Evolutionary conservation across 345 rosid genomes (phyloP), one percentile per base, ranked within the genome.

Genomic region (Pelargonium nanum): DNA sequence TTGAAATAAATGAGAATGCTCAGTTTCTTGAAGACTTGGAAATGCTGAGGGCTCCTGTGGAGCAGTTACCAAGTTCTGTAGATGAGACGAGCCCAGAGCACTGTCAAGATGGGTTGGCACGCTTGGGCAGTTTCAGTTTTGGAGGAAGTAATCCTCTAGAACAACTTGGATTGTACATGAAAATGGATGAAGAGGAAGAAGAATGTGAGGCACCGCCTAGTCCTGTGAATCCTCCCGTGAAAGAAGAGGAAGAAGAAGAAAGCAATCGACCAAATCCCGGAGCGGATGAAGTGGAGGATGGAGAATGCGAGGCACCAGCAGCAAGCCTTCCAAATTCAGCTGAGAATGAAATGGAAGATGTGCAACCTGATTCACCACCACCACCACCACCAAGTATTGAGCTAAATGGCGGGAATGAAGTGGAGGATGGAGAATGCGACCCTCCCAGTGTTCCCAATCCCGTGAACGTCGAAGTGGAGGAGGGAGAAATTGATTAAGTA

Each of bases 141-240:
- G 81, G 85, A 22, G 87, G 86, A 57, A 75, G 77, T 63, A 92
- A 92, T 74, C 94, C 97, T 1, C 77, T 93, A 70, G 99, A 93
- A 72, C 96, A 85, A 60, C 87, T 87, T 2, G 99, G 99, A 26
- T 67, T 93, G 72, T 93, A 77, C 79, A 93, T 89, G 84, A 93
- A 87, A 75, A 76, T 73, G 25, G 95, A 87, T 26, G 89, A 90
- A 4, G 87, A 89, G 44, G 94, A 82, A 50, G 88, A 80, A 58
- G 93, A 89, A 60, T 69, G 75, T 1, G 86, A 79, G 40, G 72
- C 75, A 10, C 79, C 75, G 1, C 63, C 6, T 40, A 52, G 30
- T 51, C 64, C 16, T 72, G 68, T 45, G 63, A 52, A 22, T n/a
- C n/a, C n/a, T n/a, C n/a, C n/a, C n/a, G n/a, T 68, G 48, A 9